Conservation (phyloP, 306 rosid species). For the Medicago arabica region DNA sequence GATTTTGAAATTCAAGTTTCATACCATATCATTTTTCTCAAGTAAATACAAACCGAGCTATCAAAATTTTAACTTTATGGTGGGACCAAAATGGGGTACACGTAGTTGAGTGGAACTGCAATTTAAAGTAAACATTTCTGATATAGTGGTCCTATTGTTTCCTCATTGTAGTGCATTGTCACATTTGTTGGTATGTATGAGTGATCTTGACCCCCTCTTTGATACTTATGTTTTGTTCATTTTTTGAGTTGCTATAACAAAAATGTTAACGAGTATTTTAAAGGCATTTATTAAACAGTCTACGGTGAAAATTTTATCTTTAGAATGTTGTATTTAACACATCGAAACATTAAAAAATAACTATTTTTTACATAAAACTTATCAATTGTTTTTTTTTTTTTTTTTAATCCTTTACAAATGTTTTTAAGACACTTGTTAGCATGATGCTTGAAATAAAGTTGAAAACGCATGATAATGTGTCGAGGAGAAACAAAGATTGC, state of each 20-base stretch:
- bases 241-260: not conserved
- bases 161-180: not conserved
- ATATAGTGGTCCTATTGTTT: conserved; percentile 3
- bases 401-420: no score
- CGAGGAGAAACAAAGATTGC: conserved; percentile 1
- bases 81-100: conserved; percentile 52
- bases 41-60: conserved; percentile 21
- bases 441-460: not conserved
- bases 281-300: no score
- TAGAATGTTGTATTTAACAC: no score
- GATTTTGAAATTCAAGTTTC: conserved; percentile 37
- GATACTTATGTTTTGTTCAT: not conserved
- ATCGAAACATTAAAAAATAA: no score
- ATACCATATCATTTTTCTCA: conserved; percentile 26
- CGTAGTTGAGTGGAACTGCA: not conserved
- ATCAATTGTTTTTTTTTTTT: no score
- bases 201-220: not conserved
- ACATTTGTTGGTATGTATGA: not conserved
- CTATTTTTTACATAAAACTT: no score
- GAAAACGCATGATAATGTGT: not conserved
- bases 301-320: no score
- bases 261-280: no score
- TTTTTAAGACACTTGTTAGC: no score
- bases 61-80: conserved; percentile 43
- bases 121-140: not conserved